Base-by-base conservation (phyloP, 139 green algal species). In the Micromonas commoda region DNA sequence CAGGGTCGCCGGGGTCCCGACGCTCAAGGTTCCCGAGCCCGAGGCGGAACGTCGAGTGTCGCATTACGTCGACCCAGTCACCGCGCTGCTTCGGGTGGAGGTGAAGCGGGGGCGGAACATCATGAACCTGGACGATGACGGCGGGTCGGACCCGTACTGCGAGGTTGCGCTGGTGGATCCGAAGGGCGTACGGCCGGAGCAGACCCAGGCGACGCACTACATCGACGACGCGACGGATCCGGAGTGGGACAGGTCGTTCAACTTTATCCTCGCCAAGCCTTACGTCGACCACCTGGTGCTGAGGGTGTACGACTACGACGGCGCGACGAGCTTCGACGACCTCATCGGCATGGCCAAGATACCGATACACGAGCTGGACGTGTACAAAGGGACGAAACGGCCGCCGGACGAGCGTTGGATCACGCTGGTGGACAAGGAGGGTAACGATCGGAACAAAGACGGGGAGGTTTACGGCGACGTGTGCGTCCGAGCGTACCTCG, bases 241-340 rank as follows among this genome's bases (percentile, higher is more conserved):
- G 29, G 2, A 54, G 32, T 73, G 66, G 66, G 53, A 73, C 2
- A 20, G 66, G 21, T 60, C 66, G 66, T 73, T 54, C 16, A 73
- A 39, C 2, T 73, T 73, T 51, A 53, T 73, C 9, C 23, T 35
- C n/a, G 32, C 66, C 16, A 39, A 73, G 28, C 66, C 66, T 20
- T 73, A 73, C 53, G 28, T 20, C 13, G 29, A 26, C 3, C 23
- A 39, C 9, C 31, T 73, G 31, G 9, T 54, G 29, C 2, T 73
- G 1, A 26, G 33, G 1, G 32, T 39, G 2, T 73, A 73, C 66
- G 66, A 73, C 28, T 73, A 73, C 66, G 66, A 73, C 31, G 66
- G 66, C 66, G 66, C 31, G 19, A 73, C 66, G 2, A 73, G 66
- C 33, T 73, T 26, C 28, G 66, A 73, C 66, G 66, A 73, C 29